Percentiles rank a stretch among this genome's conserved stretches.
These are phyloP conservation scores for Teratosphaeriaceae sp. DNA, from an alignment of 2,329 filamentous ascomycete species.

Conservation along the genomic window DNA sequence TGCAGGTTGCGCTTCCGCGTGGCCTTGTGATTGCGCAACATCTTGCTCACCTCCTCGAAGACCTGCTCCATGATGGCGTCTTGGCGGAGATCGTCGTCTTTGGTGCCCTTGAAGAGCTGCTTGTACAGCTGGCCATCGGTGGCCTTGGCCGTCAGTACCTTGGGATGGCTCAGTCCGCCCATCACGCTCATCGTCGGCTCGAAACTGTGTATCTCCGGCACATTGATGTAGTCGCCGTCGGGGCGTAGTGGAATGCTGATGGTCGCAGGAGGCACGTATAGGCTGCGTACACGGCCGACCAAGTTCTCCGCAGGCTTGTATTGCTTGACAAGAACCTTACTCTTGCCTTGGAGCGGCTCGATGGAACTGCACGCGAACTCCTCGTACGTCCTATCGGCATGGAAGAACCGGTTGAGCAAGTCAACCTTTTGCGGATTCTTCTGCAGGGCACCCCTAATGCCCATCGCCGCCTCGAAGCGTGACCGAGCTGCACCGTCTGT, in stretches of 20 bases:
- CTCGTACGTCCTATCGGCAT: conserved; percentile 61
- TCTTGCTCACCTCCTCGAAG: conserved; percentile 87
- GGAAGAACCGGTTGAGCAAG: conserved; percentile 67
- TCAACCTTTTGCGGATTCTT: conserved; percentile 43
- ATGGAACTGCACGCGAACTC: conserved; percentile 58
- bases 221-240: conserved; percentile 65
- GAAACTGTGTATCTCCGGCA: conserved; percentile 69
- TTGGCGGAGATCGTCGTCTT: conserved; percentile 82
- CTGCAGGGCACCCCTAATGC: conserved; percentile 57
- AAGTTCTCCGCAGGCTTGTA: conserved; percentile 58
- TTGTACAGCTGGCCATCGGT: conserved; percentile 75
- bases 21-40: conserved; percentile 76
- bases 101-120: conserved; percentile 90
- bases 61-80: conserved; percentile 99
- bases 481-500: conserved; percentile 68
- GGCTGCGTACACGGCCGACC: conserved; percentile 54
- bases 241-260: conserved; percentile 72
- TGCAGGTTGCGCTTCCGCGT: conserved; percentile 84
- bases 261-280: conserved; percentile 77
- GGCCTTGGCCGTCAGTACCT: conserved; percentile 77
- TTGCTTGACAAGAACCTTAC: conserved; percentile 54
- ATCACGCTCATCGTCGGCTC: conserved; percentile 76
- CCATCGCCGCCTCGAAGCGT: conserved; percentile 65
- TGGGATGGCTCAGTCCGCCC: conserved; percentile 84
- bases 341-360: conserved; percentile 32